Conservation (phyloP, 306 rosid species). For the Acacia confusa region DNA sequence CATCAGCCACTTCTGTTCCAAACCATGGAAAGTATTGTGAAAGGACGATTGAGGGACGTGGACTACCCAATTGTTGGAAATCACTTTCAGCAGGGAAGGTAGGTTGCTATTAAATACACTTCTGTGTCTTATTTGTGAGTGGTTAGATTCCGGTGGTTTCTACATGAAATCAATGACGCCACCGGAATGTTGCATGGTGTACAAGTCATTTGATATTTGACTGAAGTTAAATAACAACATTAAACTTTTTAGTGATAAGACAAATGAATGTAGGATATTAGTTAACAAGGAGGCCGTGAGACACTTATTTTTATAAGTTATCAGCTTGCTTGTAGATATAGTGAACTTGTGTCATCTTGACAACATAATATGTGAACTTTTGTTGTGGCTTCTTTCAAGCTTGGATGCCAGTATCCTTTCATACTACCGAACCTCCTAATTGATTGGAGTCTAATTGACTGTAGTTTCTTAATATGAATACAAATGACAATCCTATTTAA, state of each 20-base stretch:
- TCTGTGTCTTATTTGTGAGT: conserved; percentile 19
- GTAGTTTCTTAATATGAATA: neutral
- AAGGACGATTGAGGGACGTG: conserved; percentile 90
- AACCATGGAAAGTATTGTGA: conserved; percentile 78
- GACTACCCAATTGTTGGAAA: conserved; percentile 89
- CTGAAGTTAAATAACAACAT: neutral
- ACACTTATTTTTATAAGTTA: neutral
- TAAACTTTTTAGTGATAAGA: neutral
- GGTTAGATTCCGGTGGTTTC: conserved; percentile 22
- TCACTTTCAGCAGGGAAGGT: conserved; percentile 98
- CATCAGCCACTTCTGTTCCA: conserved; percentile 69
- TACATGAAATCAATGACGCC: conserved; percentile 3
- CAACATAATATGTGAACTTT: neutral
- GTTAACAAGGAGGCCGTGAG: neutral
- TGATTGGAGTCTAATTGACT: neutral
- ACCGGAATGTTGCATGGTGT: conserved; percentile 9
- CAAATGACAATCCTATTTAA: conserved; percentile 2
- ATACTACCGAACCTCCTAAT: neutral
- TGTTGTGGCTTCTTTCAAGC: neutral
- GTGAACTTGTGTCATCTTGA: conserved; percentile 5
- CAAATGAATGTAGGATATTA: conserved; percentile 13
- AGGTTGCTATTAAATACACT: conserved; percentile 39
- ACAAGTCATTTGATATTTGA: conserved; percentile 7
- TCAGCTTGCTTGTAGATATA: neutral
- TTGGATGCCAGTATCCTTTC: conserved; percentile 4